Evolutionary conservation across 2,329 filamentous ascomycete genomes (phyloP).

Genomic region (Sporothrix dimorphospora): DNA sequence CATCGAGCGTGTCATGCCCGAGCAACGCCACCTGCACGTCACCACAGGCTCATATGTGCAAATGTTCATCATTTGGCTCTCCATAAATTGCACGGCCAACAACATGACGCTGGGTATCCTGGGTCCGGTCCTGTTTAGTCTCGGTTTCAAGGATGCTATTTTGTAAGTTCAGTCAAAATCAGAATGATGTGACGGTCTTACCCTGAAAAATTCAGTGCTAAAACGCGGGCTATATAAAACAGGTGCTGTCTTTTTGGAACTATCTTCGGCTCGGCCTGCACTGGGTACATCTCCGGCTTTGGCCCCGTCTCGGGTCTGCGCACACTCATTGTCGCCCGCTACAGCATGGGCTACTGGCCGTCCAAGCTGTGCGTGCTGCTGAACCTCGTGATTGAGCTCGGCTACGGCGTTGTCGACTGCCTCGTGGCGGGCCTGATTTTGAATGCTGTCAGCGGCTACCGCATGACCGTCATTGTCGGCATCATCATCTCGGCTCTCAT

Average conservation of each 20-base stretch:
- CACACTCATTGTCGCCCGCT: slow-evolving; percentile 37
- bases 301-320: slow-evolving; percentile 29
- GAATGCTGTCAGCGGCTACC: slow-evolving; percentile 62
- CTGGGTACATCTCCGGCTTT: slow-evolving; percentile 29
- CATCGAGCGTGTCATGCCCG: slow-evolving; percentile 34
- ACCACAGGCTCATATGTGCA: slow-evolving; percentile 44
- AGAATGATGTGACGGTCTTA: neutral
- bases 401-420: slow-evolving; percentile 58
- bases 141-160: slow-evolving; percentile 39
- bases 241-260: slow-evolving; percentile 30
- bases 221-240: too few relatives aligned
- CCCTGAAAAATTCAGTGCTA: too few relatives aligned
- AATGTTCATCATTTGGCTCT: slow-evolving; percentile 49
- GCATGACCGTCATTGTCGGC: slow-evolving; percentile 65
- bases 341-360: slow-evolving; percentile 43
- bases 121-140: slow-evolving; percentile 39
- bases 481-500: slow-evolving; percentile 67
- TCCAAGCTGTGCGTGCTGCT: slow-evolving; percentile 39
- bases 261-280: slow-evolving; percentile 29
- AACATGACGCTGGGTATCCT: slow-evolving; percentile 44
- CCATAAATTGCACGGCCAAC: slow-evolving; percentile 50
- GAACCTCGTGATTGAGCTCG: slow-evolving; percentile 41
- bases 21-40: slow-evolving; percentile 40
- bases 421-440: slow-evolving; percentile 71
- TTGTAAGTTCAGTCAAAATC: slow-evolving; percentile 34